Base-by-base conservation (phyloP, 495 filamentous ascomycete species). In the Podospora bellae-mahoneyi region DNA sequence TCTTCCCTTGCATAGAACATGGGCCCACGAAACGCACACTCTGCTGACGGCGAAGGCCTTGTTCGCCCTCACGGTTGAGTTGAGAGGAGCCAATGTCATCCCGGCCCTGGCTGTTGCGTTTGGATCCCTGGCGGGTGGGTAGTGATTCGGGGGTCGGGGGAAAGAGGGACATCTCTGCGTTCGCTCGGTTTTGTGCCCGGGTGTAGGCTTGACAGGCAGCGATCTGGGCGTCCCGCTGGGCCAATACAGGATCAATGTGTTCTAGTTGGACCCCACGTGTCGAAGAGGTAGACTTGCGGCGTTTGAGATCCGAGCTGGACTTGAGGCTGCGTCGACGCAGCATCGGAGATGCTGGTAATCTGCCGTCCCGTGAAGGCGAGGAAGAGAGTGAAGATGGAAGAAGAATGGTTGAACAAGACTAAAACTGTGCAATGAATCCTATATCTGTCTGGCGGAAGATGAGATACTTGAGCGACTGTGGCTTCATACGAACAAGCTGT, bases 131-230 rank as follows among this genome's bases (percentile, higher is more conserved):
- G 56, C 66, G 71, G n/a, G 71, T 66, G 28, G 71, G 58, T 48
- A 69, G 68, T 15, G 69, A 68, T 27, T 73, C 77, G 53, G 65
- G 68, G 61, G 68, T 81, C 72, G 69, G 65, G 20, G 73, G 76
- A 18, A 74, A 77, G 0, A 74, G 71, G 5, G 72, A 68, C 68
- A 82, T 73, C 54, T 84, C 82, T 63, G 79, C 71, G 60, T 74
- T 82, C n/a, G 70, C 73, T 10, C 83, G 79, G 67, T 82, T 83
- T 56, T 78, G 84, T 44, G 87, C 87, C 67, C 85, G 83, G 16
- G 79, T 75, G 79, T 87, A 92, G 55, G 91, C 91, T 68, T 83
- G 78, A 27, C 81, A 82, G n/a, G 91, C 91, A 61, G 91, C 91
- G 54, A 84, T 84, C 10, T 88, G 83, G 32, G 91, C 91, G 74